phyloP scores from a whole-genome alignment of 345 rosid genomes.

The Brassica carinata region DNA sequence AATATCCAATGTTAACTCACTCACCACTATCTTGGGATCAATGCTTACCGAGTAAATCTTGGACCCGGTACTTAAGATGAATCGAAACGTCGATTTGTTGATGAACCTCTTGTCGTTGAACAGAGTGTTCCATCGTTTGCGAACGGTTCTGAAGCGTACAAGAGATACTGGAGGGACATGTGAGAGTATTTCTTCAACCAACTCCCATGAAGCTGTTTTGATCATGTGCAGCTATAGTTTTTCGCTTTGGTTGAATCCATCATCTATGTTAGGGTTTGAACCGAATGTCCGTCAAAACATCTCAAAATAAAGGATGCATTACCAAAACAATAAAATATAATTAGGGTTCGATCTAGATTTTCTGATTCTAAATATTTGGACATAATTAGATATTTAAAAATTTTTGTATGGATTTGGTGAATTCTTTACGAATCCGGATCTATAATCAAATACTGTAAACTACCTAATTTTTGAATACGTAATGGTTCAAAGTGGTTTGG shows the following conservation, averaged over 20 bases:
- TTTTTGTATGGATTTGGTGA: too few relatives aligned
- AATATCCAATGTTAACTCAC: neutral
- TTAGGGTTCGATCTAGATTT: too few relatives aligned
- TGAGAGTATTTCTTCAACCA: neutral
- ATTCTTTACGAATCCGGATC: too few relatives aligned
- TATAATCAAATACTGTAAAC: too few relatives aligned
- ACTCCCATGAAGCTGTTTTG: neutral
- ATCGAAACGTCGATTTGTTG: neutral
- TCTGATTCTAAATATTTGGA: too few relatives aligned
- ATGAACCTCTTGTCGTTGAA: neutral
- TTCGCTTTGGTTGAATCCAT: neutral
- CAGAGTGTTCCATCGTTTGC: neutral
- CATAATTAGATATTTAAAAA: too few relatives aligned
- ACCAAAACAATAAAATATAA: neutral
- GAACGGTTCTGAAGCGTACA: neutral
- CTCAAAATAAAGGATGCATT: neutral
- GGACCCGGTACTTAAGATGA: neutral
- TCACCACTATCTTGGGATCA: neutral
- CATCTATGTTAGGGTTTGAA: neutral
- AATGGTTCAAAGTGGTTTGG: too few relatives aligned
- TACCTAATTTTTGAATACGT: too few relatives aligned
- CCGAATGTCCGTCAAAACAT: neutral
- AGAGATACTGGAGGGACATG: neutral
- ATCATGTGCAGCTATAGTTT: neutral
- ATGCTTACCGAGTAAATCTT: neutral